Evolutionary conservation across 805 yeast species (phyloP), one percentile per base, ranked within the genome.

Genomic region (Candida morakotiae): DNA sequence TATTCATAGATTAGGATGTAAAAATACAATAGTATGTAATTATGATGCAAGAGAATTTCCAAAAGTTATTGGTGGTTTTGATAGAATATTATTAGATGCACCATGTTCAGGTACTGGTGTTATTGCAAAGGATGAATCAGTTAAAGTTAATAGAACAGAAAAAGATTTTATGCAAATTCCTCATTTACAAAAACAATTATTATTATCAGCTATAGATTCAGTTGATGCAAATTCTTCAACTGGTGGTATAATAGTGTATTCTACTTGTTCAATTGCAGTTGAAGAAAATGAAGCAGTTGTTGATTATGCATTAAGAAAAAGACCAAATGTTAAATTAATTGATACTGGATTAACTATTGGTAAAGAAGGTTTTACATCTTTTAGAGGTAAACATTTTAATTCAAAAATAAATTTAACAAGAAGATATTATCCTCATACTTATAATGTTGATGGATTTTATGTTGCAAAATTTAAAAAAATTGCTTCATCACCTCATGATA

Each of bases 91-190:
- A 46, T 71, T 93, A 50, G 99, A 93, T 73, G 98, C 99, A 23
- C 99, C 99, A 48, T 93, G 99, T 67, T 88, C 98, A 5, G 99
- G 99, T 69, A 91, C 98, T 2, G 99, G 99, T 67, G 98, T 93
- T 50, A 93, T 93, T 56, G 93, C 96, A 43, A 93, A 93, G 68
- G 98, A 93, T 67, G 95, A 87, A 56, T 81, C 87, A 37, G 98
- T 93, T 44, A 93, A 93, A 64, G 82, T 85, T 10, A 82, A 84
- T 45, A 83, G 98, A 71, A 88, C 95, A 15, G 97, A 88, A 58
- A 88, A 88, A 63, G 99, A 93, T 64, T 93, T 91, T 64, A 82
- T 91, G 50, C 95, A 91, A 63, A 85, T 93, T 51, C 98, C 98
- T 39, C 97, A 91, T 60, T 71, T 93, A 52, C 99, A 93, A 60